Evolutionary conservation across 345 rosid genomes (phyloP).

Genomic region (Toxicodendron radicans): DNA sequence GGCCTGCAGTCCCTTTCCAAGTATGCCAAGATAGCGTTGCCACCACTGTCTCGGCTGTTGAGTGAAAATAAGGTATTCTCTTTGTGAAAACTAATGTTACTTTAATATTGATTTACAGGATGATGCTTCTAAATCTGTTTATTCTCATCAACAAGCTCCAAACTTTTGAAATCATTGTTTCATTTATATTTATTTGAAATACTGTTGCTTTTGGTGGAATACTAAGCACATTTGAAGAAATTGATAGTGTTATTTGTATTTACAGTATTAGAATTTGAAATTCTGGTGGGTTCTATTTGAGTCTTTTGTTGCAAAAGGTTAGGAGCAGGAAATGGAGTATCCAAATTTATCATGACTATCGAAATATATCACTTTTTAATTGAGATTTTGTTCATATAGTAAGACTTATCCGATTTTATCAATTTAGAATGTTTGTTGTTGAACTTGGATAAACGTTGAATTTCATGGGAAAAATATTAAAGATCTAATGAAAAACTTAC

Average conservation of each 20-base stretch:
- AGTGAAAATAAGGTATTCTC: too few species aligned
- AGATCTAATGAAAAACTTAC: not conserved
- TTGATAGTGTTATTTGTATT: not conserved
- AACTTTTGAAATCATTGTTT: too few species aligned
- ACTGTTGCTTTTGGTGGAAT: not conserved
- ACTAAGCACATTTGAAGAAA: not conserved
- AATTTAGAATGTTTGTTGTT: not conserved
- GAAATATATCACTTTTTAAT: not conserved
- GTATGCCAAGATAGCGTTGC: too few species aligned
- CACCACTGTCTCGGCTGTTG: too few species aligned
- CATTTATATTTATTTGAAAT: too few species aligned
- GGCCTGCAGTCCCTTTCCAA: too few species aligned
- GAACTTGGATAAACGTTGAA: not conserved
- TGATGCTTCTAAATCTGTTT: too few species aligned
- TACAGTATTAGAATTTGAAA: not conserved
- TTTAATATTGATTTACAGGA: too few species aligned
- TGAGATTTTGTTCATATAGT: not conserved
- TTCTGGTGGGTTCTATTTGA: not conserved
- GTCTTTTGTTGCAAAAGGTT: not conserved
- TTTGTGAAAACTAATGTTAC: too few species aligned
- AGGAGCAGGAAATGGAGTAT: not conserved
- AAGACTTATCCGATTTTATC: not conserved
- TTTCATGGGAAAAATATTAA: not conserved
- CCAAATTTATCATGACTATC: not conserved
- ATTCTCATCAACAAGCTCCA: too few species aligned